phyloP scores from a whole-genome alignment of 2,329 filamentous ascomycete genomes.

The Pestalotiopsis sp. region DNA sequence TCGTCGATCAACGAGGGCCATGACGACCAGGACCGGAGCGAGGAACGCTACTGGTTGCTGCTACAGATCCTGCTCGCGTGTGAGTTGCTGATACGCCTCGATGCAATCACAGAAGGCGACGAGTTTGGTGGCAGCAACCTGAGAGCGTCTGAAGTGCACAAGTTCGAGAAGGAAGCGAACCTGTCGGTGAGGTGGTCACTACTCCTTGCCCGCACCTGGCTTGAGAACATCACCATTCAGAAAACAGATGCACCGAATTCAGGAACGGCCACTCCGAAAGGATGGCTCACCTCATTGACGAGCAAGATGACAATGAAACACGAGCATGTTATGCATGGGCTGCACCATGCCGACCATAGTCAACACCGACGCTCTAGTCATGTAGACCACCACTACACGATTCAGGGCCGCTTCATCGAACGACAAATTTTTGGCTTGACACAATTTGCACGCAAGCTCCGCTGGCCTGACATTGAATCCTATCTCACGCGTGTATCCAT shows the following conservation, averaged over 20 bases:
- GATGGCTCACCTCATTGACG: slow-evolving; percentile 62
- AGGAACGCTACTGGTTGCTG: slow-evolving; percentile 69
- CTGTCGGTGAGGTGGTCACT: slow-evolving; percentile 69
- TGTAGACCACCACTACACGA: slow-evolving; percentile 45
- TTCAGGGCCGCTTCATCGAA: slow-evolving; percentile 57
- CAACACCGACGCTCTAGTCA: slow-evolving; percentile 36
- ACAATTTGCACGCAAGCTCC: slow-evolving; percentile 64
- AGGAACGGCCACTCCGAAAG: slow-evolving; percentile 33
- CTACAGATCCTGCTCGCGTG: slow-evolving; percentile 67
- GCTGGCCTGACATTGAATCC: slow-evolving; percentile 63
- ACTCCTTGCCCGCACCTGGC: slow-evolving; percentile 64
- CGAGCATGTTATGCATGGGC: slow-evolving; percentile 32
- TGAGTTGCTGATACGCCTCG: slow-evolving; percentile 66
- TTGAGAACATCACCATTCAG: slow-evolving; percentile 67
- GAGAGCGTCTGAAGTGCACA: slow-evolving; percentile 58
- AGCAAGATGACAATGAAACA: slow-evolving; percentile 52
- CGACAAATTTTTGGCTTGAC: slow-evolving; percentile 64
- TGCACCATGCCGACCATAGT: slow-evolving; percentile 38
- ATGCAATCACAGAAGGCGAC: slow-evolving; percentile 63
- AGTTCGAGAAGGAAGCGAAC: slow-evolving; percentile 65
- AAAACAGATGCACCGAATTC: slow-evolving; percentile 41
- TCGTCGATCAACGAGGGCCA: slow-evolving; percentile 53
- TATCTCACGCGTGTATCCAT: slow-evolving; percentile 51
- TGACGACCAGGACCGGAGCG: slow-evolving; percentile 52
- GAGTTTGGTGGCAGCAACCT: slow-evolving; percentile 55